Percentiles rank a stretch among this genome's conserved stretches.
Conservation (phyloP, 208 protist genomes). For the Kentomonas sorsogonicus region DNA sequence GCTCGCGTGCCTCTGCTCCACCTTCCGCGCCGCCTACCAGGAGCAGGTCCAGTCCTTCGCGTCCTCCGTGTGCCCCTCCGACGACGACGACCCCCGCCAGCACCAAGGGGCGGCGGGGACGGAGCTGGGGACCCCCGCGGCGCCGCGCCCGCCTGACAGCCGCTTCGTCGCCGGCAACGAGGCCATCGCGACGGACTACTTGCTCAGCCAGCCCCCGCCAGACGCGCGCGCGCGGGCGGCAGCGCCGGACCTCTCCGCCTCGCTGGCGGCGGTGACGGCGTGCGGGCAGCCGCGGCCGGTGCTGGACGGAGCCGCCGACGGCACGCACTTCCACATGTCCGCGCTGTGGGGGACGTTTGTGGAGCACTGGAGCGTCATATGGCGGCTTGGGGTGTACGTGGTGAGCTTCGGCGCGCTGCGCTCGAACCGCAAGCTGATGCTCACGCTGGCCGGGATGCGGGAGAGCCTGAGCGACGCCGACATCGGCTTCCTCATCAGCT, state of each 20-base stretch:
- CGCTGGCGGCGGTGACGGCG: background rate
- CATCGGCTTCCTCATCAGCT: slow-evolving; percentile 61
- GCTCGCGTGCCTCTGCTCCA: slow-evolving; percentile 14
- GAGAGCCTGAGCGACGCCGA: slow-evolving; percentile 50
- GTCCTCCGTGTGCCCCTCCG: slow-evolving; percentile 1
- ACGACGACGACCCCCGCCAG: background rate
- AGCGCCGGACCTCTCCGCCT: no score
- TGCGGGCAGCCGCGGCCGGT: background rate
- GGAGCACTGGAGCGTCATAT: slow-evolving; percentile 59
- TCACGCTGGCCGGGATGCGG: slow-evolving; percentile 64
- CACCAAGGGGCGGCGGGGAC: background rate
- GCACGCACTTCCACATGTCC: slow-evolving; percentile 20
- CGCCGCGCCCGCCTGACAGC: background rate
- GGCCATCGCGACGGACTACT: slow-evolving; percentile 1
- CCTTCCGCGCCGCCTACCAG: slow-evolving; percentile 11
- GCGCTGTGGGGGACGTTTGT: slow-evolving; percentile 42
- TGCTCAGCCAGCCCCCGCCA: background rate
- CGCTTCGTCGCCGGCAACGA: slow-evolving; percentile 14
- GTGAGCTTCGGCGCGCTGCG: slow-evolving; percentile 61
- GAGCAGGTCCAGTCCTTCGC: slow-evolving; percentile 18
- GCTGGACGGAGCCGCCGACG: slow-evolving; percentile 15
- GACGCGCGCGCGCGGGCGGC: background rate
- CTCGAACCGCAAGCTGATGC: slow-evolving; percentile 74
- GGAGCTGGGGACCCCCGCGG: background rate
- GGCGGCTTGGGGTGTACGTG: slow-evolving; percentile 73